These are phyloP conservation scores for Hypholoma fasciculare DNA, from an alignment of 768 basidiomycete genomes.

Conservation along the genomic window DNA sequence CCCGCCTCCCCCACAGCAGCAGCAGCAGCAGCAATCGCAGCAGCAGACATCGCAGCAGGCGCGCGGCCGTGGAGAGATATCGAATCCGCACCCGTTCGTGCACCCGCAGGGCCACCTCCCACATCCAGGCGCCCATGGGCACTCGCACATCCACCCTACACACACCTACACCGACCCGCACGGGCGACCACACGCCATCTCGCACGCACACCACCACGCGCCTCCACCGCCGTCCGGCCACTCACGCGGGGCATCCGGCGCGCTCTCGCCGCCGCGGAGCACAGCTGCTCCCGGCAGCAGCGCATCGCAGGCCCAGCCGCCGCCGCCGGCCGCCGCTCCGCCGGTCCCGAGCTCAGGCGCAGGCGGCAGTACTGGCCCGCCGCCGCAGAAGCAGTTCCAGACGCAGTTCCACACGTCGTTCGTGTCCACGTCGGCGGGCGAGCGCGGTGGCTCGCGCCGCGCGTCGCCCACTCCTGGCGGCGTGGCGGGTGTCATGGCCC, in stretches of 20 bases:
- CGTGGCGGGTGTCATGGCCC: neutral
- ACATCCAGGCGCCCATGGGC: constrained; percentile 1
- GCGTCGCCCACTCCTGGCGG: neutral
- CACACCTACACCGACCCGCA: neutral
- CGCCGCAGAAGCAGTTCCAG: constrained; percentile 7
- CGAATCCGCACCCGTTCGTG: constrained; percentile 10
- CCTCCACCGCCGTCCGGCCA: neutral
- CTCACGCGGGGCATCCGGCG: neutral
- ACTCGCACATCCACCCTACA: constrained; percentile 7
- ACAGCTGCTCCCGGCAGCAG: neutral
- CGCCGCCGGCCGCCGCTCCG: neutral
- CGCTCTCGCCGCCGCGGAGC: constrained; percentile 1
- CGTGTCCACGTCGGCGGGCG: neutral
- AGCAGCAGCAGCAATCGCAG: neutral
- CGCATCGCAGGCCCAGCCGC: neutral
- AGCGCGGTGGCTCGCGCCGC: neutral
- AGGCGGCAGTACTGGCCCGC: neutral
- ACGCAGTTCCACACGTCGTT: constrained; percentile 10
- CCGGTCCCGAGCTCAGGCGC: neutral
- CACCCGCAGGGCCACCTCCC: constrained; percentile 6
- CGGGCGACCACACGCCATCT: neutral
- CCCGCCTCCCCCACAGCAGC: neutral
- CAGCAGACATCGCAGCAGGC: neutral
- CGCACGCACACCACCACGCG: constrained; percentile 1
- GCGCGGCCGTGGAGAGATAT: neutral